Percentiles rank a stretch among this genome's conserved stretches.
Conservation (phyloP, 371 early-diverging fungal species). For the Apophysomyces sp. region DNA sequence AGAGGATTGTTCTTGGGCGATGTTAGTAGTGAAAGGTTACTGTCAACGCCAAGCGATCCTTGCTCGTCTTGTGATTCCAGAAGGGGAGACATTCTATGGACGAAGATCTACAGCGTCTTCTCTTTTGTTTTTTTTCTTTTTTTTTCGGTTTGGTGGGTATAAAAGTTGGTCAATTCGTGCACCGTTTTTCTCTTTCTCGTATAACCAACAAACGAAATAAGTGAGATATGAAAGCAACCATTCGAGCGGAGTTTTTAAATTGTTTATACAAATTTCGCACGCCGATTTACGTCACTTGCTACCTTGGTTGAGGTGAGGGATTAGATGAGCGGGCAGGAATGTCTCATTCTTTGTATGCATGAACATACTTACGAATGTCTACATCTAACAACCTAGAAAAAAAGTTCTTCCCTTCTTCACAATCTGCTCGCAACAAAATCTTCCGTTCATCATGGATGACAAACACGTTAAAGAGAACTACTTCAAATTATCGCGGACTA, state of each 20-base stretch:
- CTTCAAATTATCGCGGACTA: too few species aligned
- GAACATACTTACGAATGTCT: too few species aligned
- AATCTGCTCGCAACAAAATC: too few species aligned
- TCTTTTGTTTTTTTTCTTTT: not conserved
- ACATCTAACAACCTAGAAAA: too few species aligned
- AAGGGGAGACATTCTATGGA: not conserved
- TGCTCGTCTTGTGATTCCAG: slow-evolving; percentile 2
- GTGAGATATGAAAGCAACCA: not conserved
- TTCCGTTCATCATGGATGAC: too few species aligned
- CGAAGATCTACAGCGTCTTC: not conserved
- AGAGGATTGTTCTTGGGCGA: not conserved
- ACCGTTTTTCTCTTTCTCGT: not conserved
- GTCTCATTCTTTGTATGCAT: too few species aligned
- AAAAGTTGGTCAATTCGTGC: not conserved
- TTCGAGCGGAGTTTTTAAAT: not conserved
- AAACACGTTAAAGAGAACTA: too few species aligned
- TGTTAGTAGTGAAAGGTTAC: not conserved
- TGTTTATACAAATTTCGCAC: too few species aligned
- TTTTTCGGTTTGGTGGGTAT: not conserved
- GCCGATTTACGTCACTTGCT: too few species aligned
- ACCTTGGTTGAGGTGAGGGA: too few species aligned
- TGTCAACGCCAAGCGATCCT: not conserved
- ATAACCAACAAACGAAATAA: not conserved
- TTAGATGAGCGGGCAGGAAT: too few species aligned
- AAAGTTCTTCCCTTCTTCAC: too few species aligned